Evolutionary conservation across 106 monocot genomes (phyloP), one percentile per base, ranked within the genome.

Genomic region (Dioscorea dumetorum): DNA sequence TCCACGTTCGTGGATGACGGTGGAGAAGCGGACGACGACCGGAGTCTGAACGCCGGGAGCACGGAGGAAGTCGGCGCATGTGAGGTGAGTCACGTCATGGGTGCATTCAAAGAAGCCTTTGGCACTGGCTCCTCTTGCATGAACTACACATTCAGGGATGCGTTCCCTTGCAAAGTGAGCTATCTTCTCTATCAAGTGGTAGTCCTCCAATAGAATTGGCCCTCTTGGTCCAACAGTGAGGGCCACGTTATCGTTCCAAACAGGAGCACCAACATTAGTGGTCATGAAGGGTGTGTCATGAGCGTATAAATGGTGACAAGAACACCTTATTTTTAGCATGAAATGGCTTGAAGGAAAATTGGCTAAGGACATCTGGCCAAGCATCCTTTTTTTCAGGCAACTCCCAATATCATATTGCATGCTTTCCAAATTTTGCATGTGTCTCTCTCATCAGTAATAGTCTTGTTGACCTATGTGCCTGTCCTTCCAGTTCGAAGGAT

Each of bases 81-180:
- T 85, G 49, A 85, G 79, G 24, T 72, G 12, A 11, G 82, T 77
- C 32, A 89, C 88, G 22, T 89, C 88, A 48, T 89, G 88, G 12
- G 88, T 89, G 77, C 85, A 85, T 72, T 89, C 88, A 61, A 89
- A 89, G 74, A 89, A 89, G 24, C 88, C 88, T 69, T 89, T 85
- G 15, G 88, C 88, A 33, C 85, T 82, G 12, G 88, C 88, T 0
- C 88, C 88, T 4, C 88, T 69, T 0, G 88, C 88, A 20, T 89
- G 88, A 7, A 89, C 88, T 22, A 89, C 88, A 7, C 88, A 73
- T 69, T 89, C 88, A 1, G 88, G 88, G 60, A 89, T 89, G 2
- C 88, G 73, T 74, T 89, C 88, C 14, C 88, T 73, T 8, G 85
- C 88, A 35, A 89, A 89, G 73, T 89, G 88, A 0, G 77, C 88